These are phyloP conservation scores for Ceratocystis alfenasii DNA, from an alignment of 2,329 filamentous ascomycete genomes.

Conservation along the genomic window DNA sequence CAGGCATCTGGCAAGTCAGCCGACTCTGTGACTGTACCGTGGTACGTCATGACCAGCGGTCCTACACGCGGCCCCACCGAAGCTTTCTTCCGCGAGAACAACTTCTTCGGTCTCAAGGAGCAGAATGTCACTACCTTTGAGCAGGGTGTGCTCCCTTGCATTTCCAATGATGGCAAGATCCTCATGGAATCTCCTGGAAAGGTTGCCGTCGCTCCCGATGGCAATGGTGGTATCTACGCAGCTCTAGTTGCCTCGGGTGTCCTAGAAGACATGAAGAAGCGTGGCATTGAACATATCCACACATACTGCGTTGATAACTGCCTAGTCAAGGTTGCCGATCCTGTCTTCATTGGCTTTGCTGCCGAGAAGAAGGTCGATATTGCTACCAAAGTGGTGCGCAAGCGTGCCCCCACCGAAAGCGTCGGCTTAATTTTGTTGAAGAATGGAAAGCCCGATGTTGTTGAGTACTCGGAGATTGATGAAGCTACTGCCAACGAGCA, in stretches of 20 bases:
- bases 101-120: conserved; percentile 78
- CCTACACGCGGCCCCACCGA: conserved; percentile 88
- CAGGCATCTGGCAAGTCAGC: conserved; percentile 45
- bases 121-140: conserved; percentile 89
- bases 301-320: conserved; percentile 99
- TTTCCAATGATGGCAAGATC: conserved; percentile 96
- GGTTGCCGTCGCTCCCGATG: conserved; percentile 89
- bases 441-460: conserved; percentile 92
- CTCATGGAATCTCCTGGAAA: conserved; percentile 80
- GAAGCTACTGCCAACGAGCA: conserved; percentile 74
- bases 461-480: conserved; percentile 98
- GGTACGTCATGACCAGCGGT: conserved; percentile 99
- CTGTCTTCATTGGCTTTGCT: conserved; percentile 86
- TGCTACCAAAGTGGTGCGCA: conserved; percentile 97
- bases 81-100: conserved; percentile 78
- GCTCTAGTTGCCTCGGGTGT: conserved; percentile 71
- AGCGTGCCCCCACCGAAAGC: conserved; percentile 90
- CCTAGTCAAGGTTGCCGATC: conserved; percentile 96
- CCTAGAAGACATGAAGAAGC: conserved; percentile 74
- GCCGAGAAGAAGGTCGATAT: conserved; percentile 84
- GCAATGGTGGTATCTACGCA: conserved; percentile 93
- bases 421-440: conserved; percentile 90
- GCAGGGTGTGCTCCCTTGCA: conserved; percentile 91
- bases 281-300: conserved; percentile 88
- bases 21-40: conserved; percentile 59